Base-by-base conservation (phyloP, 306 rosid genomes). In the Dicorynia guianensis region DNA sequence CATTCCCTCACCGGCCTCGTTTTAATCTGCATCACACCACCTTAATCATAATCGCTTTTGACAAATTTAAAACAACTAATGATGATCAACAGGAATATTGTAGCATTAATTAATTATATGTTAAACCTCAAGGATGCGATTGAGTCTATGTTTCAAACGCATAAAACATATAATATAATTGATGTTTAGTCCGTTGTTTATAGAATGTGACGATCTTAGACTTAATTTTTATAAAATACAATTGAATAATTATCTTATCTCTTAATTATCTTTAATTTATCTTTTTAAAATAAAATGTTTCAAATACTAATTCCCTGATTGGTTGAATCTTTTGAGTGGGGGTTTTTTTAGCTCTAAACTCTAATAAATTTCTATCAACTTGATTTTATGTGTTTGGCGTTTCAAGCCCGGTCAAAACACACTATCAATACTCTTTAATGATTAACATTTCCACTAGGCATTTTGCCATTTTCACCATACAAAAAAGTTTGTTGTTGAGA, bases 41-140 rank as follows among this genome's bases (percentile, higher is more conserved):
- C 50, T 18, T 40, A 8, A n/a, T 43, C 6, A 8, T 17, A 14
- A 13, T 71, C 6, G 7, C 39, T 44, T 13, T 7, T 8, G 33
- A 1, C 30, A 25, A 1, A 1, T 25, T 25, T 25, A 25, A 25
- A 25, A 25, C 30, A 66, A 66, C 20, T 18, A n/a, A n/a, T n/a
- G n/a, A n/a, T 48, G 42, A 14, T 48, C 12, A 30, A 19, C n/a
- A 15, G 30, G 58, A 18, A 44, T 43, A 12, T 18, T 3, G 53
- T 71, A 3, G 30, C 15, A 53, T 55, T 38, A 40, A 64, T 74
- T 38, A 62, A 63, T n/a, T n/a, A n/a, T n/a, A 74, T 38, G 63
- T 50, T 63, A 19, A 18, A 15, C 2, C 40, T 52, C 25, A 63
- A 2, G 20, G 17, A 66, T 25, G 48, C 5, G n/a, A n/a, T n/a